Conservation (phyloP, 192 early-diverging fungal genomes). For the Linnemannia schmuckeri region DNA sequence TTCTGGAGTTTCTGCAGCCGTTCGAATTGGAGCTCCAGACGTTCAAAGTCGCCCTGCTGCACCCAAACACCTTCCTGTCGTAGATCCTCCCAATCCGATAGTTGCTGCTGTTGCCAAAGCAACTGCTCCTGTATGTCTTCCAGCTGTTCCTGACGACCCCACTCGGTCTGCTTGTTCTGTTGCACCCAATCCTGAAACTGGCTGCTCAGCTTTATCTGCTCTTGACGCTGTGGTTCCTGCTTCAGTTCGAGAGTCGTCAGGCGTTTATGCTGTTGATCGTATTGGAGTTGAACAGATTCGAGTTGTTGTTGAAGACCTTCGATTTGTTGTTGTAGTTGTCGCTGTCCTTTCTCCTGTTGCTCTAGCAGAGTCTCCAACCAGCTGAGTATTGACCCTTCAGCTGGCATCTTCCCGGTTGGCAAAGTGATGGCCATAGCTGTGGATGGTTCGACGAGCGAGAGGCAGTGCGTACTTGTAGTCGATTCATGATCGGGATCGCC, state of each 20-base stretch:
- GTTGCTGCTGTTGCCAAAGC: background rate
- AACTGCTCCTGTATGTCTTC: background rate
- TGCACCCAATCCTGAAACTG: background rate
- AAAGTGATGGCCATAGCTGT: background rate
- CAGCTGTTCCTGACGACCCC: background rate
- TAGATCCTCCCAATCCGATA: background rate
- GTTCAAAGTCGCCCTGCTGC: background rate
- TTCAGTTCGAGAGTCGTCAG: background rate
- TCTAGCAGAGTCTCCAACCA: background rate
- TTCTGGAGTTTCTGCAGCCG: background rate
- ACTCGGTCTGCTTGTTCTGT: background rate
- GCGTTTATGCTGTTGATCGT: background rate
- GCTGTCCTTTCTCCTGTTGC: background rate
- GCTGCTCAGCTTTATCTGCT: background rate
- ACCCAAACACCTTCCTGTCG: background rate
- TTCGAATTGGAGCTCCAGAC: background rate
- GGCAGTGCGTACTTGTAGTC: background rate
- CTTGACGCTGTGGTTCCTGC: background rate
- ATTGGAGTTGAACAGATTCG: background rate
- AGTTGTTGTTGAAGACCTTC: background rate
- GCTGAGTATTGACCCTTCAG: background rate
- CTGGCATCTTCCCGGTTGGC: background rate
- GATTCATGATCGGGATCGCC: background rate
- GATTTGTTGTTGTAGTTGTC: background rate
- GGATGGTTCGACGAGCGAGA: background rate